phyloP scores from a whole-genome alignment of 2,329 filamentous ascomycete species.

The Aspergillus ochraceus region DNA sequence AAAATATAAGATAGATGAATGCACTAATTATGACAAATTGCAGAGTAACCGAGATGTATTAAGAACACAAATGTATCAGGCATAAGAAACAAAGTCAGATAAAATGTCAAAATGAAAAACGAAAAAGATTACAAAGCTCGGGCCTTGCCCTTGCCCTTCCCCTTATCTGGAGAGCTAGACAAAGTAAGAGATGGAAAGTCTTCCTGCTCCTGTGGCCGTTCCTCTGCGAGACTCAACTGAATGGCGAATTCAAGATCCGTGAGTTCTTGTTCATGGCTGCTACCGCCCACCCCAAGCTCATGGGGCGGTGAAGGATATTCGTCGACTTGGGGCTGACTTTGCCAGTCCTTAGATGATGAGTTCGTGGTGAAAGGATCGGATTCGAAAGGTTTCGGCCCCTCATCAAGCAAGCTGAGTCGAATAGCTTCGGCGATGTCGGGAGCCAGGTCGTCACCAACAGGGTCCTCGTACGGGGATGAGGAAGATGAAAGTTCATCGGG shows the following conservation, averaged over 20 bases:
- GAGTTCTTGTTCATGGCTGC: conserved; percentile 49
- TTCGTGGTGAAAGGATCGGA: conserved; percentile 1
- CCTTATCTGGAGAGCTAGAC: conserved; percentile 24
- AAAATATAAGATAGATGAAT: too few species aligned
- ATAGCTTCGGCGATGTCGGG: conserved; percentile 65
- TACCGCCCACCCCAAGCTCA: conserved; percentile 25
- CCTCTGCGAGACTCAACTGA: conserved; percentile 62
- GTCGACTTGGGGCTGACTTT: conserved; percentile 5
- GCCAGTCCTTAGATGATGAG: neutral
- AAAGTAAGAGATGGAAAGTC: conserved; percentile 32
- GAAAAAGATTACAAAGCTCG: conserved; percentile 21
- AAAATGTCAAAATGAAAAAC: neutral
- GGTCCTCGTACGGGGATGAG: conserved; percentile 37
- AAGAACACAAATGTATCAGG: neutral
- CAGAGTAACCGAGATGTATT: neutral
- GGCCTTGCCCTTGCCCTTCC: conserved; percentile 34
- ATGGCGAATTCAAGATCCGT: conserved; percentile 63
- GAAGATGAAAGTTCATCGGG: conserved; percentile 34
- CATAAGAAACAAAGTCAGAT: neutral
- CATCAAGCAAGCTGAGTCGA: conserved; percentile 50
- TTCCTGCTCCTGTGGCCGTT: conserved; percentile 49
- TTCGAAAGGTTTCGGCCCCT: conserved; percentile 20
- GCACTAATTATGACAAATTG: neutral
- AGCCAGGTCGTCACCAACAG: conserved; percentile 52
- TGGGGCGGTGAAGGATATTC: conserved; percentile 15